Percentiles rank a stretch among this genome's conserved stretches.
phyloP scores from a whole-genome alignment of 306 rosid genomes.

The Medicago ruthenica region DNA sequence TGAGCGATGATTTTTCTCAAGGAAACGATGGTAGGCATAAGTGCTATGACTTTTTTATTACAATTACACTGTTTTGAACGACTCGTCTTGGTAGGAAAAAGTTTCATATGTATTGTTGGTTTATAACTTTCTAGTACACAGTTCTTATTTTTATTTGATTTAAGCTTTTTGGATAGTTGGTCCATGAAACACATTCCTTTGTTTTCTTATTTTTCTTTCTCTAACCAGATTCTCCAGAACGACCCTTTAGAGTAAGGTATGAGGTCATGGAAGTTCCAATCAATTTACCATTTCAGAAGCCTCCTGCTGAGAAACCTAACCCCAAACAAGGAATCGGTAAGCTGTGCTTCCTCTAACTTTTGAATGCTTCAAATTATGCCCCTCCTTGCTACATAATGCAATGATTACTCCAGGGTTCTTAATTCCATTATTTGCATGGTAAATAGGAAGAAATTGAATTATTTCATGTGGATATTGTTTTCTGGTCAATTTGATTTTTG shows the following conservation, averaged over 20 bases:
- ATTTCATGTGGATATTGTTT: conserved; percentile 30
- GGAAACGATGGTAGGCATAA: conserved; percentile 69
- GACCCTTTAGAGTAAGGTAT: conserved; percentile 85
- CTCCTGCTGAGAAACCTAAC: conserved; percentile 92
- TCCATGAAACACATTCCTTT: conserved; percentile 12
- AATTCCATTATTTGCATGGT: conserved; percentile 5
- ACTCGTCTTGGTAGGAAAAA: not conserved
- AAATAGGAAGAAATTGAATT: conserved; percentile 17
- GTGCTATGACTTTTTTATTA: not conserved
- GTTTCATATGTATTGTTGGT: conserved; percentile 19
- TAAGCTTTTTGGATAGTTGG: not conserved
- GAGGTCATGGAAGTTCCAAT: conserved; percentile 82
- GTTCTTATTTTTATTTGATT: not conserved
- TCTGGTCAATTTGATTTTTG: conserved; percentile 33
- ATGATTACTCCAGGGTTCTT: conserved; percentile 19
- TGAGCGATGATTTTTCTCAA: conserved; percentile 71
- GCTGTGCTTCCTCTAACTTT: conserved; percentile 42
- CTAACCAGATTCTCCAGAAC: conserved; percentile 70
- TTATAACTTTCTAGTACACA: conserved; percentile 14
- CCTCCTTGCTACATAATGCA: conserved; percentile 26
- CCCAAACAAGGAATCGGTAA: conserved; percentile 99
- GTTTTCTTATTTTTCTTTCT: conserved; percentile 16
- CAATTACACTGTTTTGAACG: not conserved
- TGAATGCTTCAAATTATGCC: not conserved
- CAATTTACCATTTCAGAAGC: conserved; percentile 89